These are phyloP conservation scores for Polyporus arcularius DNA, from an alignment of 768 basidiomycete genomes.

Conservation along the genomic window DNA sequence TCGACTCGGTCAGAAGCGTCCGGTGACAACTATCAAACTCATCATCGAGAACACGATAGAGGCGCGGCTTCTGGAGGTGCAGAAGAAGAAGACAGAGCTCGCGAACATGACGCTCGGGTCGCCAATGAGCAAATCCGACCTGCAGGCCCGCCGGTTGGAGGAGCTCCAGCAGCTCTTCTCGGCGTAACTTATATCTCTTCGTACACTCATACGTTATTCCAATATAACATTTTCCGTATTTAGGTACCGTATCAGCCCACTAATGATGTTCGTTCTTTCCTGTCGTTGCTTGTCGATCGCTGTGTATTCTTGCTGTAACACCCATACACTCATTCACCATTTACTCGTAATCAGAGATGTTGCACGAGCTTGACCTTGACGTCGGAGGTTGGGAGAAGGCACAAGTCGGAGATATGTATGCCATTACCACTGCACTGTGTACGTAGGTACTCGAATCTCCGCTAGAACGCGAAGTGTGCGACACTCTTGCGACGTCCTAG, in stretches of 20 bases:
- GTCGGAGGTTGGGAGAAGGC: not conserved
- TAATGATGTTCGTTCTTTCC: not conserved
- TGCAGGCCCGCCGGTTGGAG: constrained; percentile 85
- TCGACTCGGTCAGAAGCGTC: constrained; percentile 91
- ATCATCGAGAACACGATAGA: constrained; percentile 97
- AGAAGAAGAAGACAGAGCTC: constrained; percentile 90
- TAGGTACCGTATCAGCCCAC: constrained; percentile 6
- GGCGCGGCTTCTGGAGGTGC: constrained; percentile 87
- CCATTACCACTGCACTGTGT: not conserved
- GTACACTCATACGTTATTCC: constrained; percentile 9
- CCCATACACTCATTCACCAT: not conserved
- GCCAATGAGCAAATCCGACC: constrained; percentile 83
- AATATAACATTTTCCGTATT: constrained; percentile 12
- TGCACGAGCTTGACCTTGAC: not conserved
- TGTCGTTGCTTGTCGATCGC: constrained; percentile 10
- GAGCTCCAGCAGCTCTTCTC: constrained; percentile 79
- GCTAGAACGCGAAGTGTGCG: constrained; percentile 72
- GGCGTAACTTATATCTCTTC: constrained; percentile 20
- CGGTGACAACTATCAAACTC: constrained; percentile 89
- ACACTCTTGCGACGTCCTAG: constrained; percentile 73
- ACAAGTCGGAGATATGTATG: not conserved
- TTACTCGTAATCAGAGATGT: not conserved
- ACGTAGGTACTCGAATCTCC: not conserved
- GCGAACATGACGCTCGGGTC: constrained; percentile 93
- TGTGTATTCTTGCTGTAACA: constrained; percentile 18